Percentiles rank a stretch among this genome's conserved stretches.
Evolutionary conservation across 2,329 filamentous ascomycete species (phyloP).

Genomic region (Tolypocladium capitatum): DNA sequence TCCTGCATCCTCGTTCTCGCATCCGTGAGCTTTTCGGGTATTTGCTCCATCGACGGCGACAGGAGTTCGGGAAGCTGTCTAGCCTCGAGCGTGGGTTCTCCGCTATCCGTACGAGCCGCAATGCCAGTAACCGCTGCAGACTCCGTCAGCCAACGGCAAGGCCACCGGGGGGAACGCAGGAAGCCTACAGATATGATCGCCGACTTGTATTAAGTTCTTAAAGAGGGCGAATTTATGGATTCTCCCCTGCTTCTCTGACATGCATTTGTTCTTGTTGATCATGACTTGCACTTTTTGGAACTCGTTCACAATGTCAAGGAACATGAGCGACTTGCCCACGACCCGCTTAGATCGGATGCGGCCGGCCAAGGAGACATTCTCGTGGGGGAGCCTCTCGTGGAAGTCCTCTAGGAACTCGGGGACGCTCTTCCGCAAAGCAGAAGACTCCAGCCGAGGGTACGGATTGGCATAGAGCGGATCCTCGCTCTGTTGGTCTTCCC

Average conservation of each 20-base stretch:
- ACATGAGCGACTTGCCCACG: slow-evolving; percentile 66
- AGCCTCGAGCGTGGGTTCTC: slow-evolving; percentile 63
- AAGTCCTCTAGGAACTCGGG: slow-evolving; percentile 21
- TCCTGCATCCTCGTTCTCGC: slow-evolving; percentile 60
- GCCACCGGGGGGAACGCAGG: slow-evolving; percentile 7
- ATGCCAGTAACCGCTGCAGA: slow-evolving; percentile 53
- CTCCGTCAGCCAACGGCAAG: slow-evolving; percentile 11
- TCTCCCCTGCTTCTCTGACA: slow-evolving; percentile 19
- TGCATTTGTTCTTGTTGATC: slow-evolving; percentile 47
- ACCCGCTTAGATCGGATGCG: slow-evolving; percentile 61
- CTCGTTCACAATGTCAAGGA: slow-evolving; percentile 68
- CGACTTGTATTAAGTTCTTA: slow-evolving; percentile 56
- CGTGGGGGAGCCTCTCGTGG: slow-evolving; percentile 10
- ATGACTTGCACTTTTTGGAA: slow-evolving; percentile 63
- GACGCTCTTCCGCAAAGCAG: slow-evolving; percentile 15
- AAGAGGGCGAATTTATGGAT: slow-evolving; percentile 42
- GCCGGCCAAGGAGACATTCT: slow-evolving; percentile 32
- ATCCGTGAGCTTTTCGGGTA: slow-evolving; percentile 59
- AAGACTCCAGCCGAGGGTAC: slow-evolving; percentile 21
- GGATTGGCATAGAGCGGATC: slow-evolving; percentile 21
- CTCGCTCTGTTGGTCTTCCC: slow-evolving; percentile 18
- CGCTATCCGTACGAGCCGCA: slow-evolving; percentile 55
- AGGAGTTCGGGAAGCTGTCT: slow-evolving; percentile 56
- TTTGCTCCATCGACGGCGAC: slow-evolving; percentile 64
- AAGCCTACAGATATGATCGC: slow-evolving; percentile 70